Evolutionary conservation across 176 grass and related monocot genomes (phyloP), one percentile per base, ranked within the genome.

Genomic region (Stipa capillata): DNA sequence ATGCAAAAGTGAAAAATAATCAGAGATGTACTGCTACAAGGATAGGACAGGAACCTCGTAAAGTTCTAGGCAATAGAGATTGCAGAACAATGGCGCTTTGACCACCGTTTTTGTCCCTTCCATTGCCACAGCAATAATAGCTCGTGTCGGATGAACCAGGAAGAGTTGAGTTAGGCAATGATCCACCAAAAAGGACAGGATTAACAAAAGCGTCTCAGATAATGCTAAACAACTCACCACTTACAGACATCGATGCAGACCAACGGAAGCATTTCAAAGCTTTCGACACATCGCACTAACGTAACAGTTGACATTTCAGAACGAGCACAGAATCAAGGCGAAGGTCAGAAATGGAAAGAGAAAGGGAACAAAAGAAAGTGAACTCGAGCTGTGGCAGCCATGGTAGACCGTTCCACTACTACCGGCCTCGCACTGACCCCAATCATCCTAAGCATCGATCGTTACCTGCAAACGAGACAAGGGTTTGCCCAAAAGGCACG

Each of bases 321-420:
- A n/a, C 14, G 8, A 7, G 15, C 80, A 79, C 67, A n/a, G n/a
- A n/a, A n/a, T 23, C 27, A 53, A 40, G 21, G 5, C n/a, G 33
- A 33, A 11, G 36, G 15, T 13, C 13, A 31, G n/a, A n/a, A n/a
- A n/a, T n/a, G n/a, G n/a, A 7, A 73, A 61, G 54, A 11, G n/a
- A 62, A 50, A 24, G 34, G 59, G 78, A 75, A 80, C 43, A 42
- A 5, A 20, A 32, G 65, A 34, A 65, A 66, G 57, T 31, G 56
- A 54, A 48, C 48, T 80, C 1, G 18, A 77, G 37, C 15, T 54
- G n/a, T 9, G 20, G 9, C 10, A 18, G n/a, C n/a, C 29, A 48
- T 72, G 65, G 65, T 56, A 23, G 86, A 79, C 57, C 86, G 57
- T 37, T 74, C 75, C 81, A 73, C 81, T 69, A 68, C n/a, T 16